Conservation (phyloP, 208 protist genomes). For the Entamoeba histolytica region DNA sequence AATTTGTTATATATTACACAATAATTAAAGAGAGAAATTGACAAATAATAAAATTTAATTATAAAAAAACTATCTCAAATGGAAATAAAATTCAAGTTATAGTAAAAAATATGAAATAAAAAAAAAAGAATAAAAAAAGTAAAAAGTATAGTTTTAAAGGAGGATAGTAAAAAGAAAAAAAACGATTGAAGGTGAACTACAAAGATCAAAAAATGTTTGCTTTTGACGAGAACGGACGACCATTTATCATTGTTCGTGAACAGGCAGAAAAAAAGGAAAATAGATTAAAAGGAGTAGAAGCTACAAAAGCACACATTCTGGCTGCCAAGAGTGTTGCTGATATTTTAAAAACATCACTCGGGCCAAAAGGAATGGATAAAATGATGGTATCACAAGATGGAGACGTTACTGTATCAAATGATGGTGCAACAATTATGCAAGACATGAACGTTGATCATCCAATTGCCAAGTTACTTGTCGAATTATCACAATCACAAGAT, state of each 20-base stretch:
- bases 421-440: conserved; percentile 84
- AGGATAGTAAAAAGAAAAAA: too few relatives aligned
- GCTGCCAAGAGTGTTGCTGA: conserved; percentile 77
- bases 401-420: conserved; percentile 96
- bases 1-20: too few relatives aligned
- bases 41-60: too few relatives aligned
- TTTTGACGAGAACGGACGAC: conserved; percentile 94
- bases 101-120: too few relatives aligned
- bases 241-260: conserved; percentile 92
- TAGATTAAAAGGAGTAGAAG: conserved; percentile 64
- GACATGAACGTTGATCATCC: conserved; percentile 83
- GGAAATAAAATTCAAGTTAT: too few relatives aligned
- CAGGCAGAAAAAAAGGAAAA: conserved; percentile 73
- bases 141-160: too few relatives aligned
- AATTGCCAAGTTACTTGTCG: conserved; percentile 93
- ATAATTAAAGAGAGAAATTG: too few relatives aligned
- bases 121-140: too few relatives aligned
- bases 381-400: conserved; percentile 82
- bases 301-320: conserved; percentile 89
- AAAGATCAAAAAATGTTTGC: conserved; percentile 44
- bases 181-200: not conserved
- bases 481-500: conserved; percentile 96
- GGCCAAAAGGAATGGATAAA: conserved; percentile 70
- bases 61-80: too few relatives aligned
- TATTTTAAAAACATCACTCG: conserved; percentile 81